phyloP scores from a whole-genome alignment of 2,329 filamentous ascomycete species.

The Acrodontium crateriforme region DNA sequence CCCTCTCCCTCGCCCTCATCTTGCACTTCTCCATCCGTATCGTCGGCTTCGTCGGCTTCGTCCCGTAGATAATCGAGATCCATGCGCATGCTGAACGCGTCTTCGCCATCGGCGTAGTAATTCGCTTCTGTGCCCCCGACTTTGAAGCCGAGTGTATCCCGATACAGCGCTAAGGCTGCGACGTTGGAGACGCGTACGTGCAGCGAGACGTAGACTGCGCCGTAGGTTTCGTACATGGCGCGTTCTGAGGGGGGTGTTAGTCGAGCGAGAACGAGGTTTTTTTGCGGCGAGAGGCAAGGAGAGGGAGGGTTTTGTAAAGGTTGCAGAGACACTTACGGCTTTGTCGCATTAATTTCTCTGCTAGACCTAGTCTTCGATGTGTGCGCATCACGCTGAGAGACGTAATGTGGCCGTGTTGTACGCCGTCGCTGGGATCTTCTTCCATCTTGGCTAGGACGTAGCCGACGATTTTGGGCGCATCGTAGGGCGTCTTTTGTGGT shows the following conservation, averaged over 20 bases:
- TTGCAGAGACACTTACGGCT: slow-evolving; percentile 50
- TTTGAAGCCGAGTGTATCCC: slow-evolving; percentile 78
- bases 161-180: slow-evolving; percentile 83
- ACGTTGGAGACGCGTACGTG: slow-evolving; percentile 92
- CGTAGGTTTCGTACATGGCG: slow-evolving; percentile 92
- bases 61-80: slow-evolving; percentile 51
- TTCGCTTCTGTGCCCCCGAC: slow-evolving; percentile 75
- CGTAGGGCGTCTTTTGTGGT: slow-evolving; percentile 61
- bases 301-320: not conserved
- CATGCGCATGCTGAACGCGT: slow-evolving; percentile 88
- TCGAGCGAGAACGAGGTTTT: not conserved
- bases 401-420: slow-evolving; percentile 93
- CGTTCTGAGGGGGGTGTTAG: slow-evolving; percentile 44
- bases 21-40: too few relatives aligned
- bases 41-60: slow-evolving; percentile 34
- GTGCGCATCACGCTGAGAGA: slow-evolving; percentile 92
- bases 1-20: slow-evolving; percentile 21
- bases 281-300: not conserved
- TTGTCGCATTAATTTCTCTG: slow-evolving; percentile 95
- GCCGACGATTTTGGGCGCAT: slow-evolving; percentile 93
- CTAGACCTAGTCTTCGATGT: slow-evolving; percentile 77
- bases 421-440: slow-evolving; percentile 81
- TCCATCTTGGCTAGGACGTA: slow-evolving; percentile 99
- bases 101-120: slow-evolving; percentile 96
- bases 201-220: slow-evolving; percentile 82